Percentiles rank a stretch among this genome's conserved stretches.
phyloP scores from a whole-genome alignment of 257 asterid species.

The Marsdenia floribunda region DNA sequence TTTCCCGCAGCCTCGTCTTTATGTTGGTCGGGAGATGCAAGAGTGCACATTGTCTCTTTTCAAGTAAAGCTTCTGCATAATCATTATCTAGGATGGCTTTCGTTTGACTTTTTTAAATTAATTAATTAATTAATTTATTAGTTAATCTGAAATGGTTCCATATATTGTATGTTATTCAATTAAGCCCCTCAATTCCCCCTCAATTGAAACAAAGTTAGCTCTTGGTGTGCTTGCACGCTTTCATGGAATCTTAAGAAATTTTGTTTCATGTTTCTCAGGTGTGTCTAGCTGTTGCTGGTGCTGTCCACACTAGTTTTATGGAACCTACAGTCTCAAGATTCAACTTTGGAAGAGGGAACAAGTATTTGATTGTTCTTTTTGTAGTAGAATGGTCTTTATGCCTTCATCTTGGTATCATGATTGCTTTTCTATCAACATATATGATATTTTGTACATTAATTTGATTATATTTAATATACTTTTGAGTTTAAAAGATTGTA shows the following conservation, averaged over 20 bases:
- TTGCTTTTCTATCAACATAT: too few relatives aligned
- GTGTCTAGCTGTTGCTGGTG: constrained; percentile 95
- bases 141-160: too few relatives aligned
- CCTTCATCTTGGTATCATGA: too few relatives aligned
- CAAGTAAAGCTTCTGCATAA: constrained; percentile 45
- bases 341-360: too few relatives aligned
- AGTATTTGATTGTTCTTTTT: too few relatives aligned
- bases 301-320: constrained; percentile 91
- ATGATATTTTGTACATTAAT: too few relatives aligned
- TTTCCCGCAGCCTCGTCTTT: constrained; percentile 83
- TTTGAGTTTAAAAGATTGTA: too few relatives aligned
- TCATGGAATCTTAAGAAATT: constrained; percentile 1
- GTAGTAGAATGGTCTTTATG: too few relatives aligned
- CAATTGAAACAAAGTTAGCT: background rate
- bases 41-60: constrained; percentile 80
- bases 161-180: too few relatives aligned
- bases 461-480: too few relatives aligned
- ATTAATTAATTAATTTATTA: constrained; percentile 6
- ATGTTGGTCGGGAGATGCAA: constrained; percentile 99
- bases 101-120: constrained; percentile 16
- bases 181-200: too few relatives aligned
- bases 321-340: constrained; percentile 88
- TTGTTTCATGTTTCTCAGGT: constrained; percentile 38
- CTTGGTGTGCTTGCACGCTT: background rate
- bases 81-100: constrained; percentile 19